Evolutionary conservation across 805 yeast genomes (phyloP).

Genomic region (Naumovozyma baii): DNA sequence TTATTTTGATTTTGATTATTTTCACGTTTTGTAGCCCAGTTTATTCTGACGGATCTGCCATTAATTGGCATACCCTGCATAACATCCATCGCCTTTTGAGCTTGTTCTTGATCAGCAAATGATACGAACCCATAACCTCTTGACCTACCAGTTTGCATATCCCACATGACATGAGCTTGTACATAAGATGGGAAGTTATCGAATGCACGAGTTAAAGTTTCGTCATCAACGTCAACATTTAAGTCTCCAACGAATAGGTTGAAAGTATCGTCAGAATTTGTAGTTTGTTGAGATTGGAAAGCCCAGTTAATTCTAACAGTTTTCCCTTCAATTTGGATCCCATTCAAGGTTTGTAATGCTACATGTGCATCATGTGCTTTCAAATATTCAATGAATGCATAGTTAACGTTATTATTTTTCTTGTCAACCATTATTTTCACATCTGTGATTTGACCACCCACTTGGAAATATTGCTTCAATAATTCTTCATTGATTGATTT

Average conservation of each 20-base stretch:
- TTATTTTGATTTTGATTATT: slow-evolving; percentile 23
- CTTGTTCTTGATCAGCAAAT: slow-evolving; percentile 55
- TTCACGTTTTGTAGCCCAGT: slow-evolving; percentile 78
- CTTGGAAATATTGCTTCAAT: slow-evolving; percentile 51
- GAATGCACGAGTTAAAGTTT: slow-evolving; percentile 50
- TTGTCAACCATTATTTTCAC: slow-evolving; percentile 70
- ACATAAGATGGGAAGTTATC: slow-evolving; percentile 46
- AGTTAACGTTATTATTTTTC: slow-evolving; percentile 62
- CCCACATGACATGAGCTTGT: slow-evolving; percentile 96
- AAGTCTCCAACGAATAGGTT: slow-evolving; percentile 83
- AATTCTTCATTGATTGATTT: slow-evolving; percentile 54
- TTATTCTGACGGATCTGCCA: slow-evolving; percentile 71
- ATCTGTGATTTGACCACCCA: slow-evolving; percentile 49
- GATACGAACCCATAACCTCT: slow-evolving; percentile 89
- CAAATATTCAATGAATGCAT: slow-evolving; percentile 74
- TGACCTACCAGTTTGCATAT: slow-evolving; percentile 86
- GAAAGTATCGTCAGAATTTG: slow-evolving; percentile 45
- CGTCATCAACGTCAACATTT: slow-evolving; percentile 75
- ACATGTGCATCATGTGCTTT: slow-evolving; percentile 47
- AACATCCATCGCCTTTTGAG: slow-evolving; percentile 58
- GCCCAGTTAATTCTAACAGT: slow-evolving; percentile 73
- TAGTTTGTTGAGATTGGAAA: slow-evolving; percentile 65
- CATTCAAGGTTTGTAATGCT: slow-evolving; percentile 55
- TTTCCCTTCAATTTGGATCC: slow-evolving; percentile 43
- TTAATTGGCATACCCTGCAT: slow-evolving; percentile 68